phyloP scores from a whole-genome alignment of 306 rosid species.

The Rosa multiflora region DNA sequence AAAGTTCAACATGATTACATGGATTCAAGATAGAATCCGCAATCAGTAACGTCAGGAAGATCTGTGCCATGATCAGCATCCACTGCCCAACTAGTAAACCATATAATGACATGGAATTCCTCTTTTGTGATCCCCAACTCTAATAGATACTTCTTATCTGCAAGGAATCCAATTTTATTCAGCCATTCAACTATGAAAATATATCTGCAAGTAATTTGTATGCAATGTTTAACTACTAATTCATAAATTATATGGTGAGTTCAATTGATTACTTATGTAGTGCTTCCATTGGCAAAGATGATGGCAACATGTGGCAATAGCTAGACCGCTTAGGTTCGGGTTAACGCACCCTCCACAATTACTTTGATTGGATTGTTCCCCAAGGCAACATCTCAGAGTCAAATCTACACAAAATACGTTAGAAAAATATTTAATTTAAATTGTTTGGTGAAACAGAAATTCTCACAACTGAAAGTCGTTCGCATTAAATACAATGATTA shows the following conservation, averaged over 20 bases:
- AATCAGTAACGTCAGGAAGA: constrained; percentile 45
- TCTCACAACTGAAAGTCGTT: background rate
- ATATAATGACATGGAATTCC: constrained; percentile 80
- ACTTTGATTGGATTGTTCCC: constrained; percentile 38
- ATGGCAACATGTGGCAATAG: constrained; percentile 93
- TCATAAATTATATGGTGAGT: constrained; percentile 7
- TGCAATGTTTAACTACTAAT: background rate
- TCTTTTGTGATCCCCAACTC: constrained; percentile 72
- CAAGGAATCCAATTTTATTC: constrained; percentile 21
- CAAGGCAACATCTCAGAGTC: constrained; percentile 89
- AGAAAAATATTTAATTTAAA: background rate
- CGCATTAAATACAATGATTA: background rate
- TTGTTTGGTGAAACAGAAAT: constrained; percentile 1
- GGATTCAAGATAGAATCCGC: constrained; percentile 37
- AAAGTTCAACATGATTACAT: constrained; percentile 43
- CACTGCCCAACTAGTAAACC: constrained; percentile 99
- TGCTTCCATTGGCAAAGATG: constrained; percentile 98
- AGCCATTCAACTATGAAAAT: constrained; percentile 21
- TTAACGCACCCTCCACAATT: constrained; percentile 24
- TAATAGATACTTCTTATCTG: constrained; percentile 68
- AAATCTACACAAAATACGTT: constrained; percentile 55
- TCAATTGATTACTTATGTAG: constrained; percentile 57
- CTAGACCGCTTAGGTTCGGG: constrained; percentile 63
- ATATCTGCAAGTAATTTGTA: background rate
- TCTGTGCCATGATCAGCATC: constrained; percentile 76